These are phyloP conservation scores for Dipodascopsis uninucleata DNA, from an alignment of 805 yeast species.

Conservation along the genomic window DNA sequence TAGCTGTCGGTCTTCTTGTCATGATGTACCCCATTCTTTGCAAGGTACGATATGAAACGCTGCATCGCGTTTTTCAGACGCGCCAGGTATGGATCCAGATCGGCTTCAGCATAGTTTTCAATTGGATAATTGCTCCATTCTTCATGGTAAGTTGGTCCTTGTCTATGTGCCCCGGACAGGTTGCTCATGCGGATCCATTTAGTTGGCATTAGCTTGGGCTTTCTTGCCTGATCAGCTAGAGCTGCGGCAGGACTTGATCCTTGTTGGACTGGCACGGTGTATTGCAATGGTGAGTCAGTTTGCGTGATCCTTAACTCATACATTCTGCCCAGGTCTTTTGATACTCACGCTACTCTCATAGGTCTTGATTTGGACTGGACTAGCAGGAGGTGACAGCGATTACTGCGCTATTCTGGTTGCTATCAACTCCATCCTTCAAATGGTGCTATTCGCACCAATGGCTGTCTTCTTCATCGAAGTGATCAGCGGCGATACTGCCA, in stretches of 20 bases:
- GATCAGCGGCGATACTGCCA: conserved; percentile 29
- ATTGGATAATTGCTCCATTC: conserved; percentile 56
- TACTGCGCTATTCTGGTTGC: conserved; percentile 52
- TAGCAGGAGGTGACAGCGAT: conserved; percentile 49
- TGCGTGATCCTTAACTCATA: not conserved
- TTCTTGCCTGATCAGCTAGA: conserved; percentile 46
- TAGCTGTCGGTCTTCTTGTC: conserved; percentile 46
- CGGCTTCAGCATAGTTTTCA: conserved; percentile 42
- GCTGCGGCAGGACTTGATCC: conserved; percentile 51
- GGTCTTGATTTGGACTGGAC: conserved; percentile 41
- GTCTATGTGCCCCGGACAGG: not conserved
- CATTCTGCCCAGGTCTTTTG: not conserved
- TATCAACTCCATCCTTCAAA: conserved; percentile 49
- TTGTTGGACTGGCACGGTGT: conserved; percentile 58
- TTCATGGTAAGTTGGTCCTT: conserved; percentile 41
- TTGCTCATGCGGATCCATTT: not conserved
- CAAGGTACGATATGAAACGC: conserved; percentile 49
- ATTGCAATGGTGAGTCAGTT: conserved; percentile 47
- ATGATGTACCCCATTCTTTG: conserved; percentile 59
- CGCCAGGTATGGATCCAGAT: conserved; percentile 35
- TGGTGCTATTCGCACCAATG: conserved; percentile 51
- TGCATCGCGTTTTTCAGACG: conserved; percentile 33
- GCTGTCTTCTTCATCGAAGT: conserved; percentile 47
- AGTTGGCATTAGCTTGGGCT: conserved; percentile 50
- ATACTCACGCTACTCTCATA: not conserved